Conservation (phyloP, 2,329 filamentous ascomycete species). For the Claviceps africana region DNA sequence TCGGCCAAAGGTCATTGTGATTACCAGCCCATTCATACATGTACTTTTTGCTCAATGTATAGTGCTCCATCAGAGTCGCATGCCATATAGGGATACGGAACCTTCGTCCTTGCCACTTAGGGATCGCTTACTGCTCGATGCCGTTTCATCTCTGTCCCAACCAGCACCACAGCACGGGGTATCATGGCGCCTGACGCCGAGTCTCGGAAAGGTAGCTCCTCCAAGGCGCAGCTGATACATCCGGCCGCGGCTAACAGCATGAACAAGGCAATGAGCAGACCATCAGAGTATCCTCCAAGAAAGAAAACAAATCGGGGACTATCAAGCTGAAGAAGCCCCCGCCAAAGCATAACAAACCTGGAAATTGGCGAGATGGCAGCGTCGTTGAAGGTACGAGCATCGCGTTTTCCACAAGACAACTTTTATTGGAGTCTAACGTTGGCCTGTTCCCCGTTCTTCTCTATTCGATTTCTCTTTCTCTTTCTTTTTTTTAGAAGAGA, state of each 20-base stretch:
- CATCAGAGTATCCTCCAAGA: slow-evolving; percentile 49
- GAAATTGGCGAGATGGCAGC: slow-evolving; percentile 58
- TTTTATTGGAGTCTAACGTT: background rate
- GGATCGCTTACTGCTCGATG: background rate
- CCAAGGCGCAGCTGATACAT: background rate
- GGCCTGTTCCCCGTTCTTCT: too few relatives aligned
- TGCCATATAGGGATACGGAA: background rate
- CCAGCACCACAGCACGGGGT: background rate
- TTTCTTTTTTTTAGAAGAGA: slow-evolving; percentile 30
- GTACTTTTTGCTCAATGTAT: background rate
- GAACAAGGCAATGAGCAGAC: slow-evolving; percentile 29
- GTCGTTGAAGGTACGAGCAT: slow-evolving; percentile 42
- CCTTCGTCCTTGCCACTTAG: background rate
- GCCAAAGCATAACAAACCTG: slow-evolving; percentile 50
- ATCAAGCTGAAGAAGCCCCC: slow-evolving; percentile 50
- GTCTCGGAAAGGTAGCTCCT: slow-evolving; percentile 16
- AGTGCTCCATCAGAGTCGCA: background rate
- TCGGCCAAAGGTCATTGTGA: background rate
- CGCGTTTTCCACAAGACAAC: background rate
- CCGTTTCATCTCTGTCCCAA: background rate
- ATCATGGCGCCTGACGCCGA: slow-evolving; percentile 11
- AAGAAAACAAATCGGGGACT: slow-evolving; percentile 32
- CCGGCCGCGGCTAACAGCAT: background rate
- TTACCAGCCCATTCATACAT: background rate
- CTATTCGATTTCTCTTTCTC: background rate